A percentile compares a stretch with the other conserved stretches of the same genome.
These are phyloP conservation scores for Patellifolia procumbens DNA, from an alignment of 179 eudicot species.

Conservation along the genomic window DNA sequence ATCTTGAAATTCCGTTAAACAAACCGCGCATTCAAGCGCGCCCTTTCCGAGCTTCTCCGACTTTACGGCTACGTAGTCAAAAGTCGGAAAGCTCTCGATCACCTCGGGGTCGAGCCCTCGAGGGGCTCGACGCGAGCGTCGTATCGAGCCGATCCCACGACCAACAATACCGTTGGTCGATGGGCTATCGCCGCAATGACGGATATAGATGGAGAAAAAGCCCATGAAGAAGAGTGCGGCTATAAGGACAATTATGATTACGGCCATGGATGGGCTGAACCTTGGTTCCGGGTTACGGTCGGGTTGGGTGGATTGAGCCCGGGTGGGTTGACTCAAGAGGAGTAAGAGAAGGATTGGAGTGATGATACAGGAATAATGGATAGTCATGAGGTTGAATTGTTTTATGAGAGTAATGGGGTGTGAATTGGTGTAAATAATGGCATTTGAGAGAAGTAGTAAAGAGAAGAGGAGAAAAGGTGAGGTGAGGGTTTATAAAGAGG, in stretches of 20 bases:
- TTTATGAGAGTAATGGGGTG: neutral
- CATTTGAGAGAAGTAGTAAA: neutral
- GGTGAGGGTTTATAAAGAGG: neutral
- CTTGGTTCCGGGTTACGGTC: neutral
- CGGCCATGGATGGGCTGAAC: constrained; percentile 56
- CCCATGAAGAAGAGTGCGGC: constrained; percentile 67
- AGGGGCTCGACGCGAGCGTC: constrained; percentile 34
- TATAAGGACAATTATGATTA: constrained; percentile 48
- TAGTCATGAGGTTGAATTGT: neutral
- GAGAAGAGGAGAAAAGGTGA: neutral
- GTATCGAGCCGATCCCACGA: constrained; percentile 21
- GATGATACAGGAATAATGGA: neutral
- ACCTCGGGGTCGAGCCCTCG: constrained; percentile 55
- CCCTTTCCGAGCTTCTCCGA: constrained; percentile 58
- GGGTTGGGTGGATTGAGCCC: neutral
- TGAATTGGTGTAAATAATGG: neutral
- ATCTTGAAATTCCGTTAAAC: constrained; percentile 74
- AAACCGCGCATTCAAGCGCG: constrained; percentile 79
- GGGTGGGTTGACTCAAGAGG: constrained; percentile 23
- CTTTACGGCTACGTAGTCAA: constrained; percentile 53
- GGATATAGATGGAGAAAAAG: constrained; percentile 71
- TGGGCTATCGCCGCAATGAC: constrained; percentile 47
- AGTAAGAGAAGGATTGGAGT: constrained; percentile 11
- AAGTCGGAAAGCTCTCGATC: constrained; percentile 58
- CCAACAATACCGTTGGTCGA: constrained; percentile 14